phyloP scores from a whole-genome alignment of 306 rosid genomes.

The Coriaria nepalensis region DNA sequence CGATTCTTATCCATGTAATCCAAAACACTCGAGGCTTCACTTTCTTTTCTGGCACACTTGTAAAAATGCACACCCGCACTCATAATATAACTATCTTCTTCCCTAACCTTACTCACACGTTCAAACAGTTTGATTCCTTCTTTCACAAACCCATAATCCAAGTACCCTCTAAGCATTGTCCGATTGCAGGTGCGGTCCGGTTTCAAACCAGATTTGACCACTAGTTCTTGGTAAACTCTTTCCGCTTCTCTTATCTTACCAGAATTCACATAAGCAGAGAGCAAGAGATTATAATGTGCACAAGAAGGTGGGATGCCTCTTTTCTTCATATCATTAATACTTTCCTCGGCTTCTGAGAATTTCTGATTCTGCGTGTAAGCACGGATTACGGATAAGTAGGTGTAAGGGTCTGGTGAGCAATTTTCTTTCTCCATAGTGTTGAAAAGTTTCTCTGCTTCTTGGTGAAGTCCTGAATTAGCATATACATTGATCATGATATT shows the following conservation, averaged over 20 bases:
- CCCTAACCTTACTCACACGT: slow-evolving; percentile 25
- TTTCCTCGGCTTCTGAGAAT: slow-evolving; percentile 58
- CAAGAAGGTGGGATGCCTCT: slow-evolving; percentile 51
- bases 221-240: slow-evolving; percentile 35
- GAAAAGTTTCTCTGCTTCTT: slow-evolving; percentile 51
- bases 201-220: slow-evolving; percentile 36
- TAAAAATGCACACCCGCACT: slow-evolving; percentile 75
- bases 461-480: slow-evolving; percentile 54
- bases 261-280: slow-evolving; percentile 46
- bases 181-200: slow-evolving; percentile 56
- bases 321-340: slow-evolving; percentile 42
- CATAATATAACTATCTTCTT: slow-evolving; percentile 51
- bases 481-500: slow-evolving; percentile 74
- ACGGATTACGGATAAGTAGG: slow-evolving; percentile 63
- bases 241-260: slow-evolving; percentile 59
- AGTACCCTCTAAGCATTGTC: slow-evolving; percentile 60
- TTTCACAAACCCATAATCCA: slow-evolving; percentile 43
- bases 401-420: slow-evolving; percentile 49
- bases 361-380: slow-evolving; percentile 47
- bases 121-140: slow-evolving; percentile 60
- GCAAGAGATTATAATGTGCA: slow-evolving; percentile 53
- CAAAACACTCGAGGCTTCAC: slow-evolving; percentile 43
- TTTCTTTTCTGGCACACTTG: slow-evolving; percentile 35
- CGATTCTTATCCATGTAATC: slow-evolving; percentile 35
- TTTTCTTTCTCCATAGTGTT: slow-evolving; percentile 52